Percentiles rank a stretch among this genome's conserved stretches.
These are phyloP conservation scores for Mortierella sp. DNA, from an alignment of 371 early-diverging fungal species.

Conservation along the genomic window DNA sequence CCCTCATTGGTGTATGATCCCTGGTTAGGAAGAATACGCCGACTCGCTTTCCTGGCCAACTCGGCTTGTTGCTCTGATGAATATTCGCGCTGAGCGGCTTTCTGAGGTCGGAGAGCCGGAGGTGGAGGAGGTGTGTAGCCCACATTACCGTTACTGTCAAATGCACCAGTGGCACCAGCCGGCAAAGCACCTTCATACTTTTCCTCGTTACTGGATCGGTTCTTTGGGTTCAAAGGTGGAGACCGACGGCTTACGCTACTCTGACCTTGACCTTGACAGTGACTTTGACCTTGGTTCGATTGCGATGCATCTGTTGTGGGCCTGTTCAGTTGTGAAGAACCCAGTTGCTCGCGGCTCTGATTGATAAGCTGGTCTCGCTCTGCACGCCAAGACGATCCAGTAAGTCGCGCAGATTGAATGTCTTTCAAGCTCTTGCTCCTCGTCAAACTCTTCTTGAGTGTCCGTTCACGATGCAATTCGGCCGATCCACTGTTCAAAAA, in stretches of 20 bases:
- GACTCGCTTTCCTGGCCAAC: constrained; percentile 48
- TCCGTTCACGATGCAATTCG: constrained; percentile 49
- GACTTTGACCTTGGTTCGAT: not conserved
- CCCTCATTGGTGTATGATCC: constrained; percentile 49
- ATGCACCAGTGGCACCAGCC: not conserved
- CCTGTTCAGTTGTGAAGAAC: constrained; percentile 1
- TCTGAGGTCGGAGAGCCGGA: constrained; percentile 23
- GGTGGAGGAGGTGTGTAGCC: constrained; percentile 49
- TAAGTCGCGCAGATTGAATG: constrained; percentile 34
- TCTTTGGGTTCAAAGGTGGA: constrained; percentile 31
- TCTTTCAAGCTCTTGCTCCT: constrained; percentile 54
- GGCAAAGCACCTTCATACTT: not conserved
- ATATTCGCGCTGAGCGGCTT: constrained; percentile 28
- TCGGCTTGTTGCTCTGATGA: constrained; percentile 51
- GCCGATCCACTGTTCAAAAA: constrained; percentile 44
- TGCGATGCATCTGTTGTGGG: constrained; percentile 18
- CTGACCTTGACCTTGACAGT: not conserved
- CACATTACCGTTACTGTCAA: constrained; percentile 34
- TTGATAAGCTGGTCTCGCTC: constrained; percentile 39
- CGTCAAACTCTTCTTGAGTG: constrained; percentile 45
- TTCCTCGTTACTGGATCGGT: constrained; percentile 29
- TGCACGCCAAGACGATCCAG: constrained; percentile 44
- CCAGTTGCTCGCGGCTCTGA: constrained; percentile 26
- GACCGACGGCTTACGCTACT: constrained; percentile 18
- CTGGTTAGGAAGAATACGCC: constrained; percentile 52